phyloP scores from a whole-genome alignment of 2,329 filamentous ascomycete species.

The Chrysosporium queenslandicum region DNA sequence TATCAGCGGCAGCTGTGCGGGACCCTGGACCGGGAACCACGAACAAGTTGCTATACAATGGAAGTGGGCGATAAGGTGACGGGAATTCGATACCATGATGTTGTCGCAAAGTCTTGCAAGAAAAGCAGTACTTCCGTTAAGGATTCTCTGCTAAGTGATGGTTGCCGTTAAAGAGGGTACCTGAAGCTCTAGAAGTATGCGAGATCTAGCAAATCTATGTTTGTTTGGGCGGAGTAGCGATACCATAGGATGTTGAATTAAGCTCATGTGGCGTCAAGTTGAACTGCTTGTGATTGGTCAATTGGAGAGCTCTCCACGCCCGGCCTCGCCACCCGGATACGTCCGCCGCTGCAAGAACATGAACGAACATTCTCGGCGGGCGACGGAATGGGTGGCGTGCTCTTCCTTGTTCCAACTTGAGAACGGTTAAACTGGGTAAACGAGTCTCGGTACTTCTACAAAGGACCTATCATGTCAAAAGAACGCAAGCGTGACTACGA shows the following conservation, averaged over 20 bases:
- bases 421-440: neutral
- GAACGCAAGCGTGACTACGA: neutral
- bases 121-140: neutral
- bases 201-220: too few species aligned
- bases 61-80: neutral
- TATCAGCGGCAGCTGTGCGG: neutral
- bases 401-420: neutral
- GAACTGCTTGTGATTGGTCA: neutral
- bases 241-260: neutral
- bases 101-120: too few species aligned
- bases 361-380: neutral
- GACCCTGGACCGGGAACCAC: neutral
- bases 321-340: too few species aligned
- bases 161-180: neutral
- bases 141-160: neutral
- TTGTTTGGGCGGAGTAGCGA: too few species aligned
- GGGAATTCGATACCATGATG: neutral
- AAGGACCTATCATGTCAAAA: neutral
- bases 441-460: neutral
- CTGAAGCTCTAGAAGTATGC: too few species aligned
- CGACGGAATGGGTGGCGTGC: neutral
- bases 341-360: too few species aligned
- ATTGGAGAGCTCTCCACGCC: neutral
- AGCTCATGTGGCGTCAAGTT: neutral
- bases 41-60: conserved; percentile 4